Evolutionary conservation across 2,329 filamentous ascomycete species (phyloP), one percentile per base, ranked within the genome.

Genomic region (Fusarium cicatricum): DNA sequence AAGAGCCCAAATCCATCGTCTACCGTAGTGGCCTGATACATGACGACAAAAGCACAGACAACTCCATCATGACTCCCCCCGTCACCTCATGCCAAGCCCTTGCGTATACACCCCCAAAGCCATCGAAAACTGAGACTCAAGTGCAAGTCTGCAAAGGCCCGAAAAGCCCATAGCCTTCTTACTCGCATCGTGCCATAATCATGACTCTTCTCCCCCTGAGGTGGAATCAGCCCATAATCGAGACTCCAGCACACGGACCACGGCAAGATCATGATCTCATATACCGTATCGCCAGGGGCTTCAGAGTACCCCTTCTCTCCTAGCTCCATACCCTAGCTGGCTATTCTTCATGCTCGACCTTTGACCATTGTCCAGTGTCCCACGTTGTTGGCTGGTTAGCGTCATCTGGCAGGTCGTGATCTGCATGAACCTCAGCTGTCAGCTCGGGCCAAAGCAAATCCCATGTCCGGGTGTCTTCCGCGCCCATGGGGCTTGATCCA

Each of bases 381-480:
- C 23, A 9, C 23, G 5, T 26, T 26, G 9, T 10, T 26, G 44
- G 46, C 15, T 44, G 17, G 23, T n/a, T 39, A 26, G 40, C 14
- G 29, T 17, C 32, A 32, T 31, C n/a, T 31, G 43, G 15, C 17
- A 4, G 21, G 16, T 36, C 7, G 10, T 8, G 12, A 5, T 8
- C 11, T 64, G 54, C 49, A 47, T 52, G 46, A 52, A 57, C 51
- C 37, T 19, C 33, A 53, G 49, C 45, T 39, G 32, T 51, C 17
- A 38, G 19, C 17, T 43, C 41, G 37, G 17, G 41, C 50, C 45
- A 43, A 46, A 45, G 29, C 28, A 49, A 21, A 16, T 29, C 15
- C 11, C 11, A 43, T 40, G 37, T 26, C n/a, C 37, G 23, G 21
- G 12, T 7, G 10, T 19, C 14, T 16, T 16, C 38, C 26, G 38